phyloP scores from a whole-genome alignment of 306 rosid species.

The Chamaecrista fasciculata region DNA sequence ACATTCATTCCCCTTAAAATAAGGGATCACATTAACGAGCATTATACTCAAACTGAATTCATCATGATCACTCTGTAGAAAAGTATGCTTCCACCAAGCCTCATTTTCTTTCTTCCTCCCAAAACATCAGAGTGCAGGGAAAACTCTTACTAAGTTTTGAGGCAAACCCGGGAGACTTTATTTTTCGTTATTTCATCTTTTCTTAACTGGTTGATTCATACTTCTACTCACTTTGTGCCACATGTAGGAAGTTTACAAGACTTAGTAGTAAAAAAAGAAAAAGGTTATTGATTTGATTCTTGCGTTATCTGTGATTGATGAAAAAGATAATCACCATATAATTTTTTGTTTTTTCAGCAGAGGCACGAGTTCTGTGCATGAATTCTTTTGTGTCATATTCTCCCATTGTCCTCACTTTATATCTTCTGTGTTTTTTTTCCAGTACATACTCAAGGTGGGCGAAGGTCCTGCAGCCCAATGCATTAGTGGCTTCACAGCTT shows the following conservation, averaged over 20 bases:
- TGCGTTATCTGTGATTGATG: background rate
- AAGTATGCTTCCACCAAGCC: background rate
- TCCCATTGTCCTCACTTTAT: constrained; percentile 21
- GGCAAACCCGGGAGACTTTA: background rate
- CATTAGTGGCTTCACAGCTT: constrained; percentile 75
- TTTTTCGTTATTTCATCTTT: background rate
- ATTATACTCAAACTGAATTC: background rate
- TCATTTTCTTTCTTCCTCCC: background rate
- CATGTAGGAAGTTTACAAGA: background rate
- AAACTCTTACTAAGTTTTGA: background rate
- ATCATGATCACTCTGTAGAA: background rate
- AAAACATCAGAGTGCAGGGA: background rate
- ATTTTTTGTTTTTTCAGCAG: too few relatives aligned
- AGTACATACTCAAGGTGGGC: constrained; percentile 79
- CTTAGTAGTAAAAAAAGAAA: background rate
- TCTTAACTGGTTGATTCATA: background rate
- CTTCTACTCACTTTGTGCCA: background rate
- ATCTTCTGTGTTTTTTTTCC: constrained; percentile 38
- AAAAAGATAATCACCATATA: too few relatives aligned
- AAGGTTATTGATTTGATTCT: background rate
- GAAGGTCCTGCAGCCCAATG: constrained; percentile 78
- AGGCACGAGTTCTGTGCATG: background rate
- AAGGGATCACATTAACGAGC: too few relatives aligned
- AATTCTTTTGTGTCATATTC: background rate
- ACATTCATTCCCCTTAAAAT: too few relatives aligned